These are phyloP conservation scores for Aspergillus fijiensis DNA, from an alignment of 2,329 filamentous ascomycete species.

Conservation along the genomic window DNA sequence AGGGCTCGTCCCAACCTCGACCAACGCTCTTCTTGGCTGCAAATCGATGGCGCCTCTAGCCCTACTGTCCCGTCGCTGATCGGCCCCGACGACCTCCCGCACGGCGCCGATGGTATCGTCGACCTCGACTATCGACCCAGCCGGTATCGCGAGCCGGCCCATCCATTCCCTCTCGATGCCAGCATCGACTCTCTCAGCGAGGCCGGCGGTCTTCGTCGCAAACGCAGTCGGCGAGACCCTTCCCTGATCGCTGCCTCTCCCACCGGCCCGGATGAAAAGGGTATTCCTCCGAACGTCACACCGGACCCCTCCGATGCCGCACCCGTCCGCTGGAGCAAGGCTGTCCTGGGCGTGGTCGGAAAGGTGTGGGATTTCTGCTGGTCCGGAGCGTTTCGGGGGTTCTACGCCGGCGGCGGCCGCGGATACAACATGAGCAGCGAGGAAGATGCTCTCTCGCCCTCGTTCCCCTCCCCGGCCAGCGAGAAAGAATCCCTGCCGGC, in stretches of 20 bases:
- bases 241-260: slow-evolving; percentile 25
- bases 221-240: slow-evolving; percentile 35
- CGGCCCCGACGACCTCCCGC: slow-evolving; percentile 25
- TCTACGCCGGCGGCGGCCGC: slow-evolving; percentile 78
- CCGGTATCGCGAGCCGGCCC: slow-evolving; percentile 38
- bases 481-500: slow-evolving; percentile 20
- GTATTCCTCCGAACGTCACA: slow-evolving; percentile 9
- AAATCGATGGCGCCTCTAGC: slow-evolving; percentile 34
- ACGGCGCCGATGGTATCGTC: slow-evolving; percentile 28
- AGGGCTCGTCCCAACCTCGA: slow-evolving; percentile 31
- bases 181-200: slow-evolving; percentile 27
- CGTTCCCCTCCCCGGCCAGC: slow-evolving; percentile 18
- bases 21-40: slow-evolving; percentile 24
- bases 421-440: slow-evolving; percentile 61
- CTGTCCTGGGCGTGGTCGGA: slow-evolving; percentile 50
- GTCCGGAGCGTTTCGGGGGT: slow-evolving; percentile 70
- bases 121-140: slow-evolving; percentile 39
- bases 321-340: slow-evolving; percentile 39
- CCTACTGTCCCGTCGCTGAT: slow-evolving; percentile 28
- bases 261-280: slow-evolving; percentile 20
- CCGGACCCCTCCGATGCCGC: slow-evolving; percentile 12
- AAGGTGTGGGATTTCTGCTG: slow-evolving; percentile 86
- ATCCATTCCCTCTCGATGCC: slow-evolving; percentile 27
- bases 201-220: slow-evolving; percentile 27
- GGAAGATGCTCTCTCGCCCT: slow-evolving; percentile 4